Evolutionary conservation across 768 basidiomycete genomes (phyloP).

Genomic region (Tephrocybe rancida): DNA sequence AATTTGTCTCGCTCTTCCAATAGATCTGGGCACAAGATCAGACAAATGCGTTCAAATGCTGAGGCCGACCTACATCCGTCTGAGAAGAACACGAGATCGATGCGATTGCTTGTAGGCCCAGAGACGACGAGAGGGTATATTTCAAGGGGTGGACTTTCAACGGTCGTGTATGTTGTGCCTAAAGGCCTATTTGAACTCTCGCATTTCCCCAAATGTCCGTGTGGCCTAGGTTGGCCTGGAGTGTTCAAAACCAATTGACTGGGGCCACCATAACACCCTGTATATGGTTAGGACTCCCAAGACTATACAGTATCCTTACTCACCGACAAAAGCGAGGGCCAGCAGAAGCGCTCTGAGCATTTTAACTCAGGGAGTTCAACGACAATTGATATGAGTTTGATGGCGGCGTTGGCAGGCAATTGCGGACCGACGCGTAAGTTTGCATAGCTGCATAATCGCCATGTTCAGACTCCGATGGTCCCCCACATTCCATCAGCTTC

Average conservation of each 20-base stretch:
- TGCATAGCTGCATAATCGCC: too few relatives aligned
- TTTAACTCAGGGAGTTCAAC: neutral
- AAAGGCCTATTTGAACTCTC: neutral
- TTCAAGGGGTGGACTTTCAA: constrained; percentile 47
- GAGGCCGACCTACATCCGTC: constrained; percentile 65
- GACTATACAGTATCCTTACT: neutral
- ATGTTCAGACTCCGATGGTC: too few relatives aligned
- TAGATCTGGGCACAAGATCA: constrained; percentile 44
- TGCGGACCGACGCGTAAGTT: too few relatives aligned
- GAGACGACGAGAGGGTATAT: constrained; percentile 60
- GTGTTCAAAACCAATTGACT: neutral
- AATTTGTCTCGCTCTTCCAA: constrained; percentile 62
- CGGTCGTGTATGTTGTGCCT: neutral
- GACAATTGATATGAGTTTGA: too few relatives aligned
- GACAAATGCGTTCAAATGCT: neutral
- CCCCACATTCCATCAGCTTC: too few relatives aligned
- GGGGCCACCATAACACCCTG: constrained; percentile 2
- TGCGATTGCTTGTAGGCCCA: constrained; percentile 64
- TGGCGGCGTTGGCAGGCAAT: too few relatives aligned
- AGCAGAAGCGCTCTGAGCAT: neutral
- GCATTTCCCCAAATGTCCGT: neutral
- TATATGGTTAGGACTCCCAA: neutral
- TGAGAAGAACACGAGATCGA: constrained; percentile 76
- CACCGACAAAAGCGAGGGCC: neutral
- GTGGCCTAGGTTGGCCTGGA: neutral